Evolutionary conservation across 495 filamentous ascomycete genomes (phyloP), one percentile per base, ranked within the genome.

Genomic region (Penicillium parvum): DNA sequence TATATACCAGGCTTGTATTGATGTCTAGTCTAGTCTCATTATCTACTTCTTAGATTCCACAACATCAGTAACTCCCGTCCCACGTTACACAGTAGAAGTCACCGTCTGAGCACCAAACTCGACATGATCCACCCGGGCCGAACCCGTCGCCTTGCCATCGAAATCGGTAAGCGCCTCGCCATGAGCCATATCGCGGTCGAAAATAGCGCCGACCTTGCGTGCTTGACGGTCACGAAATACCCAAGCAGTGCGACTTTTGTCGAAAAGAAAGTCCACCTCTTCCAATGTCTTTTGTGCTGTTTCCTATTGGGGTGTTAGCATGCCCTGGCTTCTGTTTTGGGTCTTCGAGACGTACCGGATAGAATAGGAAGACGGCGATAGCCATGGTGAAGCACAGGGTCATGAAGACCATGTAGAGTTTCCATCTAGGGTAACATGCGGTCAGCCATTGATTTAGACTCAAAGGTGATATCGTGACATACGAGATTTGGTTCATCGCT

Each of bases 141-240:
- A 14, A 5, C 27, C 33, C 1, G 30, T 22, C 5, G 12, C 19
- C 14, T 43, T 47, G 4, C 49, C 49, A 29, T 60, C 50, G 35
- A 64, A 64, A 1, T 47, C 52, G 8, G 60, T 64, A 23, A 64
- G 47, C n/a, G 60, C 60, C 30, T 64, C 59, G 1, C 60, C 60
- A 37, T 52, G 58, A 11, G 49, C 46, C 36, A 62, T 47, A 18
- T 64, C 60, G n/a, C 58, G 54, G 21, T 64, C 52, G 29, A 64
- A 60, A 5, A 64, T 49, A 9, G 58, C 58, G 3, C 60, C 60
- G 10, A 64, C 50, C 26, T 60, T 57, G 7, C 42, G 53, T 6
- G 60, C 55, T 16, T 45, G n/a, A 1, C 20, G 34, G 28, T 52
- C 55, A 5, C 9, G 34, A 32, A 52, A 60, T n/a, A 60, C 59